Conservation (phyloP, 2,329 filamentous ascomycete genomes). For the Magnaporthiopsis poae region DNA sequence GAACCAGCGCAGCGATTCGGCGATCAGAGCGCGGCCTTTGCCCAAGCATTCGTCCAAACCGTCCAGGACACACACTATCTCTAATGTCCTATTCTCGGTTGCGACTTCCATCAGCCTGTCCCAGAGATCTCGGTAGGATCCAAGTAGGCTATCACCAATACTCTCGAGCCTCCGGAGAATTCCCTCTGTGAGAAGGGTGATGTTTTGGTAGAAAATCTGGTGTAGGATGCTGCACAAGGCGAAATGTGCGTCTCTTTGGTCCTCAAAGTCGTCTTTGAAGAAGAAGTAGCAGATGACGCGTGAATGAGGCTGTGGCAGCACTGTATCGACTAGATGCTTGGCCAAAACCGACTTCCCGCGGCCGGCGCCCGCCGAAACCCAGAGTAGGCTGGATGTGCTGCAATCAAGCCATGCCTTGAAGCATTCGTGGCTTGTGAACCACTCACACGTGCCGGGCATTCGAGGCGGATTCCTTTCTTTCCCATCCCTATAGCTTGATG, state of each 20-base stretch:
- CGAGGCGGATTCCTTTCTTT: too few relatives aligned
- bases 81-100: background rate
- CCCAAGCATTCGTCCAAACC: background rate
- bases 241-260: background rate
- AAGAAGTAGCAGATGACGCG: background rate
- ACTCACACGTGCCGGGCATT: constrained; percentile 6
- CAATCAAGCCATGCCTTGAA: constrained; percentile 5
- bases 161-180: background rate
- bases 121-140: background rate
- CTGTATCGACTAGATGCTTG: background rate
- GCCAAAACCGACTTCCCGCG: constrained; percentile 9
- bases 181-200: background rate
- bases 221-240: background rate
- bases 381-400: constrained; percentile 4
- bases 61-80: constrained; percentile 5
- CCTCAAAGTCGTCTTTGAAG: background rate
- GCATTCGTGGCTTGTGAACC: constrained; percentile 4
- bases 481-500: too few relatives aligned
- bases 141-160: background rate
- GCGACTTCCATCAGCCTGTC: background rate
- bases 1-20: background rate
- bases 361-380: constrained; percentile 9
- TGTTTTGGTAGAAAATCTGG: background rate
- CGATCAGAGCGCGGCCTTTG: background rate
- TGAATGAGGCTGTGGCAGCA: background rate